Conservation (phyloP, 2,329 filamentous ascomycete genomes). For the Colletotrichum higginsianum region DNA sequence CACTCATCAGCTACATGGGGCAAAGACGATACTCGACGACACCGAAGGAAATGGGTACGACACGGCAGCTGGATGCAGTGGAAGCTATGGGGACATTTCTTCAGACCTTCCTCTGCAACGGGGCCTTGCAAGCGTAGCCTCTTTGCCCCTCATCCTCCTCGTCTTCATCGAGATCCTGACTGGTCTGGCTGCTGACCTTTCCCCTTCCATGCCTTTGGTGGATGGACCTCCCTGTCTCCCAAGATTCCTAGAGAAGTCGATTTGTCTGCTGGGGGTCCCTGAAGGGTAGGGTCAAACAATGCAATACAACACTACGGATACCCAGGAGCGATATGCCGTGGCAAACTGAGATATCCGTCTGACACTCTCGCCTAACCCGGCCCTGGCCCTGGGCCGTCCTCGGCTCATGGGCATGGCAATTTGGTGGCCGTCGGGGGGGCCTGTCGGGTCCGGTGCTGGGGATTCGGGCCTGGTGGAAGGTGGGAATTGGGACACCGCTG, state of each 20-base stretch:
- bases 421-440: slow-evolving; percentile 3
- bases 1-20: not conserved
- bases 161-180: slow-evolving; percentile 8
- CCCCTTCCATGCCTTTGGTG: slow-evolving; percentile 7
- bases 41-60: not conserved
- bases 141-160: not conserved
- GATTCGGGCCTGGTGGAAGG: slow-evolving; percentile 14
- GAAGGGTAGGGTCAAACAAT: not conserved
- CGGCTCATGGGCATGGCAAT: slow-evolving; percentile 10
- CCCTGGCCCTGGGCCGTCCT: not conserved
- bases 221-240: not conserved
- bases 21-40: not conserved
- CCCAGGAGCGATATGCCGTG: slow-evolving; percentile 4
- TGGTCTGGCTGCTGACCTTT: not conserved
- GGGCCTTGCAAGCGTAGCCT: not conserved
- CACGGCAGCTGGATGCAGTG: slow-evolving; percentile 38
- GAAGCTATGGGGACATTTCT: slow-evolving; percentile 36
- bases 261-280: not conserved
- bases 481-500: not conserved
- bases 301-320: not conserved
- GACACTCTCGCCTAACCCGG: slow-evolving; percentile 11
- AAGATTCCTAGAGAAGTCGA: not conserved
- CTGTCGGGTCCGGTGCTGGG: slow-evolving; percentile 3
- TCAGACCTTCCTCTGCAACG: not conserved
- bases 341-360: slow-evolving; percentile 7